phyloP scores from a whole-genome alignment of 1,284 basidiomycete species.

The Schizophyllum commune region DNA sequence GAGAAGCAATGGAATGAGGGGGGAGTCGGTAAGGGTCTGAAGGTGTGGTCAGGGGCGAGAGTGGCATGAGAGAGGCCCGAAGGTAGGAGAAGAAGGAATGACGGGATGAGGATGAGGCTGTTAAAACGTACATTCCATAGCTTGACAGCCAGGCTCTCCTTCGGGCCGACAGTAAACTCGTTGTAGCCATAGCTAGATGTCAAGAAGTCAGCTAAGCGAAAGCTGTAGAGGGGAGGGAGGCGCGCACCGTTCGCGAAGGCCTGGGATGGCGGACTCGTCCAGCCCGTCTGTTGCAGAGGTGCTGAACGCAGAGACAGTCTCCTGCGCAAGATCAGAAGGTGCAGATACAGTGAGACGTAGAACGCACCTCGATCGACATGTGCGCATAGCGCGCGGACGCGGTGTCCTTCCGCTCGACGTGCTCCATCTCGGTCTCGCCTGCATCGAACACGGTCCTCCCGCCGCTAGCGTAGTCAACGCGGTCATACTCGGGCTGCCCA shows the following conservation, averaged over 20 bases:
- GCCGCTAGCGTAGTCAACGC: slow-evolving; percentile 17
- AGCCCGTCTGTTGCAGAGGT: slow-evolving; percentile 62
- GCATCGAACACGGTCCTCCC: slow-evolving; percentile 15
- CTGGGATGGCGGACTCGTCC: slow-evolving; percentile 51
- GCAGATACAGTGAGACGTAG: neutral
- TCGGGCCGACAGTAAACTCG: slow-evolving; percentile 84
- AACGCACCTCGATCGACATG: slow-evolving; percentile 48
- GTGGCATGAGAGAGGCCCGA: too few species aligned
- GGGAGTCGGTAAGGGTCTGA: slow-evolving; percentile 88
- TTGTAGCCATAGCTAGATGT: slow-evolving; percentile 70
- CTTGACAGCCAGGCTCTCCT: slow-evolving; percentile 78
- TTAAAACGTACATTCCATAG: slow-evolving; percentile 58
- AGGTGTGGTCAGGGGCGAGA: neutral
- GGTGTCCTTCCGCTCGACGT: slow-evolving; percentile 28
- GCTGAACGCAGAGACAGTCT: slow-evolving; percentile 58
- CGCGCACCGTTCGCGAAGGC: slow-evolving; percentile 30
- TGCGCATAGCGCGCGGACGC: slow-evolving; percentile 52
- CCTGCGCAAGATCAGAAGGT: slow-evolving; percentile 29
- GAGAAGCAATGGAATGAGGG: slow-evolving; percentile 84
- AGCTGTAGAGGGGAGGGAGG: neutral
- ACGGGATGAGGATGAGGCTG: too few species aligned
- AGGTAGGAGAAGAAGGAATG: too few species aligned
- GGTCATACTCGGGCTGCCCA: slow-evolving; percentile 18
- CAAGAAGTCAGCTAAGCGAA: slow-evolving; percentile 22
- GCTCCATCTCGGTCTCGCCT: slow-evolving; percentile 16